Percentiles rank a stretch among this genome's conserved stretches.
Conservation (phyloP, 2,329 filamentous ascomycete species). For the Exophiala dermatitidis region DNA sequence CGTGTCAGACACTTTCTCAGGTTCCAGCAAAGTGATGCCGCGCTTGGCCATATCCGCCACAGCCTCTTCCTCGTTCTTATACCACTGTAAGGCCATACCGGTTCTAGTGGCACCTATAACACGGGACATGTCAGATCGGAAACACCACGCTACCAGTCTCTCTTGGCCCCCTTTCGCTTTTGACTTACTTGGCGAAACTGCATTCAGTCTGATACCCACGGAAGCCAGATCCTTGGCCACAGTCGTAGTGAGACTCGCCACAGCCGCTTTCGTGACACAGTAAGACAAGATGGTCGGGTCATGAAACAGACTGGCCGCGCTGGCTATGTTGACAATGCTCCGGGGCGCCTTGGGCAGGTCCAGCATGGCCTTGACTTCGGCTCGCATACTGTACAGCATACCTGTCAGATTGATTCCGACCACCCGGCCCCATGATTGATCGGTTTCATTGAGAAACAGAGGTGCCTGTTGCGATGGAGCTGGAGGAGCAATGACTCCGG, state of each 20-base stretch:
- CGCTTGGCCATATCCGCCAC: slow-evolving; percentile 12
- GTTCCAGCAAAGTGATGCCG: slow-evolving; percentile 8
- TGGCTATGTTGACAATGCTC: slow-evolving; percentile 15
- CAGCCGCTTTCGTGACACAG: slow-evolving; percentile 9
- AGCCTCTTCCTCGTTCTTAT: slow-evolving; percentile 11
- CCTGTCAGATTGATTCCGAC: slow-evolving; percentile 43
- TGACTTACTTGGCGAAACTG: slow-evolving; percentile 32
- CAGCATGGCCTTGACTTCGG: slow-evolving; percentile 40
- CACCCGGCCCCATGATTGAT: slow-evolving; percentile 38
- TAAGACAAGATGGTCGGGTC: slow-evolving; percentile 14
- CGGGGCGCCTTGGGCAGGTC: slow-evolving; percentile 5
- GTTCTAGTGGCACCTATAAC: slow-evolving; percentile 10
- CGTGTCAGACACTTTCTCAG: slow-evolving; percentile 6
- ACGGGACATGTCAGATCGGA: not conserved
- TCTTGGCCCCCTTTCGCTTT: not conserved
- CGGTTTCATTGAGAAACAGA: slow-evolving; percentile 30
- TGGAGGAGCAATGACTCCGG: slow-evolving; percentile 25
- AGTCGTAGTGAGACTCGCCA: slow-evolving; percentile 31
- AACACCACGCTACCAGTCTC: not conserved
- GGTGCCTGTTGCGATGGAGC: slow-evolving; percentile 25
- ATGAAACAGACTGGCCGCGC: slow-evolving; percentile 11
- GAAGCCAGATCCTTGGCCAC: slow-evolving; percentile 35
- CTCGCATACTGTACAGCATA: slow-evolving; percentile 46
- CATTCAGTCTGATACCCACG: slow-evolving; percentile 36
- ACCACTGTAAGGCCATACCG: slow-evolving; percentile 11